These are phyloP conservation scores for Curvularia sp. DNA, from an alignment of 2,329 filamentous ascomycete genomes.

Conservation along the genomic window DNA sequence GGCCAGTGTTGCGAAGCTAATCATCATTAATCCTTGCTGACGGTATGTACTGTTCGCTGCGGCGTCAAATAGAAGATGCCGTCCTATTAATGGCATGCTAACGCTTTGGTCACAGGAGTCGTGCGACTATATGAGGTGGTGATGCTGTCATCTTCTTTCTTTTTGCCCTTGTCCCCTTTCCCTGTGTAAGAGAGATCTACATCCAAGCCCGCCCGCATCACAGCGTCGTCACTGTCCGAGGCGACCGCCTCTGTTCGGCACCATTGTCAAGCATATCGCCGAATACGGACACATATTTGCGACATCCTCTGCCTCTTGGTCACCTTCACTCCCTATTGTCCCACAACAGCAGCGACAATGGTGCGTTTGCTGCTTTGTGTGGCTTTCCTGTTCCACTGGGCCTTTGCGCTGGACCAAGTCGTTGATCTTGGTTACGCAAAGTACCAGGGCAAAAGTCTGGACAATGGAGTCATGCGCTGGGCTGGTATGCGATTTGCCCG, in stretches of 20 bases:
- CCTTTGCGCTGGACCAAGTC: conserved; percentile 47
- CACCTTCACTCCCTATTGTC: not conserved
- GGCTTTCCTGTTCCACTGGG: conserved; percentile 33
- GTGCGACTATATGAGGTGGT: conserved; percentile 2
- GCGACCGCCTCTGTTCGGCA: conserved; percentile 1
- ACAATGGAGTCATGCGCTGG: conserved; percentile 72
- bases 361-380: conserved; percentile 32
- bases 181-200: conserved; percentile 10
- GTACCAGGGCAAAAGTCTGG: conserved; percentile 65
- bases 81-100: not conserved
- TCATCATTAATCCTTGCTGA: not conserved
- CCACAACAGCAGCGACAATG: conserved; percentile 22
- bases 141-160: conserved; percentile 7
- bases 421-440: conserved; percentile 72
- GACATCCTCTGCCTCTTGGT: not conserved
- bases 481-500: conserved; percentile 75
- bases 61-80: not conserved
- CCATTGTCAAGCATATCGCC: conserved; percentile 5
- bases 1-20: conserved; percentile 6
- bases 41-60: conserved; percentile 1
- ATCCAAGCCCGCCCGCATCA: not conserved
- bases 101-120: conserved; percentile 4
- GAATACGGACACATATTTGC: conserved; percentile 1
- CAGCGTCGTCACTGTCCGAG: conserved; percentile 12
- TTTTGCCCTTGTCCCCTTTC: not conserved